Base-by-base conservation (phyloP, 495 filamentous ascomycete genomes). In the Lasiosphaeria hispida region DNA sequence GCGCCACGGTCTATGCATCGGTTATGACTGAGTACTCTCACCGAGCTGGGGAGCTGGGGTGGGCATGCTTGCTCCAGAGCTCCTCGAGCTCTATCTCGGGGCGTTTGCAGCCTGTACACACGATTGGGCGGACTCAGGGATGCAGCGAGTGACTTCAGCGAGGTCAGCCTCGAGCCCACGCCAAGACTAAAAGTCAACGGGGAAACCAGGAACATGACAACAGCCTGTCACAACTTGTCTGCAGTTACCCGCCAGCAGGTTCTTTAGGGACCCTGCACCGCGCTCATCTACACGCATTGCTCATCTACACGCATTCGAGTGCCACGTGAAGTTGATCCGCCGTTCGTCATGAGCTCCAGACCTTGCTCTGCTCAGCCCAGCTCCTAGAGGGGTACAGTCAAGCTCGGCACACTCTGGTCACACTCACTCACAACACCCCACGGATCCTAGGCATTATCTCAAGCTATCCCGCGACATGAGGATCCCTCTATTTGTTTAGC, bases 241-340 rank as follows among this genome's bases (percentile, higher is more conserved):
- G 63, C 54, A 55, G 57, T 48, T 60, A 56, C 57, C 56, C 53
- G 58, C 57, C 48, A 54, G 41, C 44, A 59, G 37, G 41, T 30
- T 57, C 48, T 42, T 37, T 41, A 7, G n/a, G 30, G 14, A 15
- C 48, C 45, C 8, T 47, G 40, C 49, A 45, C 10, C 19, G 7
- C 9, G 10, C 17, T 10, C 19, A 30, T 10, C 18, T 11, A 18
- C 44, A n/a, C 44, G n/a, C 15, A 33, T 30, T 30, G 10, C 17
- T 10, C 19, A 30, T 10, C 18, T 11, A 18, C 44, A n/a, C 44
- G n/a, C 15, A 33, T 30, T 30, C 23, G 23, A 30, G 23, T 30
- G 23, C 23, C 23, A 30, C 23, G 23, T 30, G 23, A 30, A 33
- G 43, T 18, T 23, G 3, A 10, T 47, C 30, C 43, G 48, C 48